phyloP scores from a whole-genome alignment of 2,329 filamentous ascomycete genomes.

The Beauveria medogensis region DNA sequence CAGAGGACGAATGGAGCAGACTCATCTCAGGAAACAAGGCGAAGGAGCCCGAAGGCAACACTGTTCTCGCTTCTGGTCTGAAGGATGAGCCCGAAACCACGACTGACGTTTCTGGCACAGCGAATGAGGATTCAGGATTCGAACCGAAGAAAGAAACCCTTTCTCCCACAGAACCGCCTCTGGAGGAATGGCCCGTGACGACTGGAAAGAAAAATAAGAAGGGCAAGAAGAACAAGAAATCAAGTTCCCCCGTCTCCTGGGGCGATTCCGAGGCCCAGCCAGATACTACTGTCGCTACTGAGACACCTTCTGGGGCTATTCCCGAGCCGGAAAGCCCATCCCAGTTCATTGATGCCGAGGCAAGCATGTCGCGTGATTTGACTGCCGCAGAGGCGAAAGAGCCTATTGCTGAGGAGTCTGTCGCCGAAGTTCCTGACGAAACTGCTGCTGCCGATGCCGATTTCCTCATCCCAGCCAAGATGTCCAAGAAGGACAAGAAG shows the following conservation, averaged over 20 bases:
- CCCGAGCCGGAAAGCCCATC: neutral
- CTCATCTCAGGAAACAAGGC: constrained; percentile 11
- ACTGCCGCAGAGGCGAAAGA: constrained; percentile 6
- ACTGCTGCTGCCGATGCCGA: constrained; percentile 5
- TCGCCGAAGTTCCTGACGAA: neutral
- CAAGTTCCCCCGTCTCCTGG: neutral
- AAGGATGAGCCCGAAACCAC: neutral
- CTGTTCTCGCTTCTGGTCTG: neutral
- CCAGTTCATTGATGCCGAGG: constrained; percentile 14
- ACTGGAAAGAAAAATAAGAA: constrained; percentile 19
- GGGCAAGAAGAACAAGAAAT: constrained; percentile 23
- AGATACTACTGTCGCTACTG: neutral
- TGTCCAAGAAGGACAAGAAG: constrained; percentile 28
- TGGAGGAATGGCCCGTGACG: neutral
- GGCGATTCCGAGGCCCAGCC: neutral
- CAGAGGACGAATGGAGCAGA: constrained; percentile 13
- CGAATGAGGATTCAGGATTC: constrained; percentile 12
- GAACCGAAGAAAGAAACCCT: constrained; percentile 19
- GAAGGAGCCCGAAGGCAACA: constrained; percentile 10
- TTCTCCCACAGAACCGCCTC: neutral
- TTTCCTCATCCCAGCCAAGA: constrained; percentile 15
- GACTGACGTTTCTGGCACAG: neutral
- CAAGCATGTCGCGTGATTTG: neutral
- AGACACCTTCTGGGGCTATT: neutral
- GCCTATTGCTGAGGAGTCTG: neutral